Evolutionary conservation across 169 alveolate species (phyloP).

Genomic region (Cytauxzoon felis): DNA sequence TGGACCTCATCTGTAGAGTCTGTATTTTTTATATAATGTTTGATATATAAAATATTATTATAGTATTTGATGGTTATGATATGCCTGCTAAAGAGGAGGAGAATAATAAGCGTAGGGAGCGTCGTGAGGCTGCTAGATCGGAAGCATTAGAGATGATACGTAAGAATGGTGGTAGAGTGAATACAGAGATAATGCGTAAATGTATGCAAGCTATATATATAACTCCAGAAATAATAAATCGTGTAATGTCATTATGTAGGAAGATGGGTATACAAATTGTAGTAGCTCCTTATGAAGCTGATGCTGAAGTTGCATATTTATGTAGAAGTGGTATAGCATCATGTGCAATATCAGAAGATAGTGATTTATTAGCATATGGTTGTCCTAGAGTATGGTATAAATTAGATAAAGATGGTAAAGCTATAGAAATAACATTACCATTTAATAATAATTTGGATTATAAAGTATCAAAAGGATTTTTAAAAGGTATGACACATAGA

Average conservation of each 20-base stretch:
- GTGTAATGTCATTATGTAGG: conserved; percentile 63
- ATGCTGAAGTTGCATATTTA: conserved; percentile 94
- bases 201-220: conserved; percentile 75
- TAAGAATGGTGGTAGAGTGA: conserved; percentile 42
- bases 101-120: conserved; percentile 59
- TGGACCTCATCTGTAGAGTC: too few relatives aligned
- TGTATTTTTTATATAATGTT: background rate
- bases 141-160: conserved; percentile 66
- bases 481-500: conserved; percentile 62
- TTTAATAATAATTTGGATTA: conserved; percentile 38
- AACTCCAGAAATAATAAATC: conserved; percentile 67
- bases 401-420: conserved; percentile 70
- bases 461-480: conserved; percentile 46
- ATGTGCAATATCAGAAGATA: conserved; percentile 88
- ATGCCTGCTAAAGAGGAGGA: conserved; percentile 76
- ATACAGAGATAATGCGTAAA: conserved; percentile 63
- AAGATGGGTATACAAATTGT: conserved; percentile 77
- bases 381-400: conserved; percentile 84
- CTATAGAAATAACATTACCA: conserved; percentile 61
- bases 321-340: conserved; percentile 81
- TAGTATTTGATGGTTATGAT: conserved; percentile 79
- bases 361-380: conserved; percentile 92
- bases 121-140: conserved; percentile 70
- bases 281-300: conserved; percentile 99
- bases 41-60: conserved; percentile 29